phyloP scores from a whole-genome alignment of 208 protist species.

The Acanthamoeba royreba region DNA sequence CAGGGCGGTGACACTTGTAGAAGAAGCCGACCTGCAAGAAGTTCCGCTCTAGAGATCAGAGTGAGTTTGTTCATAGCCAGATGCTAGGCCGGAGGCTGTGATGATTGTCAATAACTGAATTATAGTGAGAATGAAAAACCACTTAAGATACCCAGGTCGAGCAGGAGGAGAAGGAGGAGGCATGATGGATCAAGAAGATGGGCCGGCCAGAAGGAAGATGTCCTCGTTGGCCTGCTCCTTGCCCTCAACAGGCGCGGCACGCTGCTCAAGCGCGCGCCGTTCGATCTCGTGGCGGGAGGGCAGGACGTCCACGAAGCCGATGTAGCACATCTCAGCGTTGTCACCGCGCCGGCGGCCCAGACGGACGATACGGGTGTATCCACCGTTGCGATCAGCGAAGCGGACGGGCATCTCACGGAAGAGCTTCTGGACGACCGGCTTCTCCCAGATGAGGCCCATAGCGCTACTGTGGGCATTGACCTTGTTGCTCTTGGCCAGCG shows the following conservation, averaged over 20 bases:
- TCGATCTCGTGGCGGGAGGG: conserved; percentile 10
- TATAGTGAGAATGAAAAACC: too few relatives aligned
- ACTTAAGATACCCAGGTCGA: too few relatives aligned
- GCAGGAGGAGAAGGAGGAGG: too few relatives aligned
- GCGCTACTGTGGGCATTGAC: not conserved
- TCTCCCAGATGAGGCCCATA: not conserved
- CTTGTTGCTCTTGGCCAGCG: not conserved
- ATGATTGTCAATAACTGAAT: too few relatives aligned
- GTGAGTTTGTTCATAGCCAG: too few relatives aligned
- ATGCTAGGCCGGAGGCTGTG: too few relatives aligned
- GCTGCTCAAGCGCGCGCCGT: not conserved
- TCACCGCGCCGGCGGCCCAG: not conserved
- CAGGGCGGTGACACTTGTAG: too few relatives aligned
- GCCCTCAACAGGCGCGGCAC: not conserved
- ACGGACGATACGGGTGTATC: conserved; percentile 31
- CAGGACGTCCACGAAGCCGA: conserved; percentile 25
- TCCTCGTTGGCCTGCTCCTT: not conserved
- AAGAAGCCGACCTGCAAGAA: too few relatives aligned
- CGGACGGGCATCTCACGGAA: not conserved
- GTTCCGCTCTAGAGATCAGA: too few relatives aligned
- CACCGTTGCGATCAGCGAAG: not conserved
- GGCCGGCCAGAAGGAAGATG: not conserved
- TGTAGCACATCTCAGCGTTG: not conserved
- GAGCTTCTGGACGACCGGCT: not conserved
- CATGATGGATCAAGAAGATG: too few relatives aligned